Evolutionary conservation across 78 protist genomes (phyloP), one percentile per base, ranked within the genome.

Genomic region (Polysphondylium violaceum): DNA sequence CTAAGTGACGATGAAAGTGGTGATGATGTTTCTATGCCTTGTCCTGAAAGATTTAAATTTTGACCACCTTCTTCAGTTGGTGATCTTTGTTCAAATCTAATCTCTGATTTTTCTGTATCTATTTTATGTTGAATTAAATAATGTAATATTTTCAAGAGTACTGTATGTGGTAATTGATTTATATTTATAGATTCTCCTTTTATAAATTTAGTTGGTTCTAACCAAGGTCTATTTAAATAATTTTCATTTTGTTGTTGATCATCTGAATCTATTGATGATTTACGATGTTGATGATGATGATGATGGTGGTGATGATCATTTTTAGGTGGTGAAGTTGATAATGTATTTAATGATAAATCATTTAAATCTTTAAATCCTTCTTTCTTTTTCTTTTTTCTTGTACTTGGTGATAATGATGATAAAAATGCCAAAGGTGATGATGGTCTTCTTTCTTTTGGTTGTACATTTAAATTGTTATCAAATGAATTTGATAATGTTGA

Each of bases 401-500:
- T 53, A 27, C 55, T 31, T 40, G 71, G 87, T 31, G 74, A 79
- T 27, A 71, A 36, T 38, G 88, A 79, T 51, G 33, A n/a, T 65
- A 83, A 36, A 7, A 83, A 83, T 53, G 90, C 90, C 6, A 83
- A 31, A 17, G 90, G 90, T 56, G 90, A 83, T 23, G 90, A 83
- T 23, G 90, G 21, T 29, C 90, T 67, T 58, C 90, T 83, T 41
- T 35, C 73, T 83, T 65, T 83, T 29, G 31, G 63, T 67, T 50
- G 61, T 47, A 47, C 7, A 14, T 4, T 55, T 19, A 55, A 23
- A 23, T 61, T 61, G 31, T 16, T 14, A 36, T 64, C 72, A 36
- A 64, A 35, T 36, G 72, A 64, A 21, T 25, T 36, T 6, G 72
- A 64, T 64, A 64, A 36, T 12, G 65, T 43, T 59, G 19, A 41